A percentile compares a stretch with the other conserved stretches of the same genome.
Conservation (phyloP, 2,329 filamentous ascomycete species). For the Basipetospora chlamydospora region DNA sequence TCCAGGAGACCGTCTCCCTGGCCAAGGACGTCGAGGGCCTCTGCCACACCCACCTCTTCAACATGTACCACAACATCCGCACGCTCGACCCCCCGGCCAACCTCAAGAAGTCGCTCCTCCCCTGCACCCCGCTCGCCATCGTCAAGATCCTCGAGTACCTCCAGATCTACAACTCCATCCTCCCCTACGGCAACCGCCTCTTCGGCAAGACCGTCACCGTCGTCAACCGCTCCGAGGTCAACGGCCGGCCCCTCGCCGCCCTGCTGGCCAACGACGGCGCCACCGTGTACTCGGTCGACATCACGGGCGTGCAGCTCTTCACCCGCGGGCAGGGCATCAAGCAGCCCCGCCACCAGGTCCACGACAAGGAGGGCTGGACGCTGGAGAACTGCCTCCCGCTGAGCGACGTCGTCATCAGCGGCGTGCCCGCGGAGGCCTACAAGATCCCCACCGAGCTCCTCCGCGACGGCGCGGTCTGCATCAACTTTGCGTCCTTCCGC, state of each 20-base stretch:
- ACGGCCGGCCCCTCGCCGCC: conserved; percentile 81
- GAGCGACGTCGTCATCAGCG: conserved; percentile 89
- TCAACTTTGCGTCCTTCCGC: conserved; percentile 93
- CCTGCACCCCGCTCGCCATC: conserved; percentile 88
- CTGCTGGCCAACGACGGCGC: conserved; percentile 93
- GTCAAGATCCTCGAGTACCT: conserved; percentile 96
- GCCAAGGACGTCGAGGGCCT: conserved; percentile 93
- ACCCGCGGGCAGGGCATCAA: conserved; percentile 78
- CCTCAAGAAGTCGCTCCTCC: conserved; percentile 77
- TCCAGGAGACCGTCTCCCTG: conserved; percentile 85
- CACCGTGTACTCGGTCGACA: conserved; percentile 85
- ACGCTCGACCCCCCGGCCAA: conserved; percentile 72
- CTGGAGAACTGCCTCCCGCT: conserved; percentile 70
- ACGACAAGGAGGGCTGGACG: conserved; percentile 66
- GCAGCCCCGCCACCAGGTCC: conserved; percentile 72
- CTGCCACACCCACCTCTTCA: conserved; percentile 87
- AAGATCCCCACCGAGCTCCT: conserved; percentile 78
- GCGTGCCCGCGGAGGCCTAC: conserved; percentile 75
- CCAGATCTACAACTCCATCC: conserved; percentile 89
- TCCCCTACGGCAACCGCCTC: conserved; percentile 82
- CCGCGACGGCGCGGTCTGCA: conserved; percentile 86
- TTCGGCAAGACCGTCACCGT: conserved; percentile 92
- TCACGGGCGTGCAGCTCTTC: conserved; percentile 84
- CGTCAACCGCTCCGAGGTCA: conserved; percentile 92
- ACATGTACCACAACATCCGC: conserved; percentile 98